A percentile compares a stretch with the other conserved stretches of the same genome.
phyloP scores from a whole-genome alignment of 2,329 filamentous ascomycete genomes.

The Diaporthe sp. region DNA sequence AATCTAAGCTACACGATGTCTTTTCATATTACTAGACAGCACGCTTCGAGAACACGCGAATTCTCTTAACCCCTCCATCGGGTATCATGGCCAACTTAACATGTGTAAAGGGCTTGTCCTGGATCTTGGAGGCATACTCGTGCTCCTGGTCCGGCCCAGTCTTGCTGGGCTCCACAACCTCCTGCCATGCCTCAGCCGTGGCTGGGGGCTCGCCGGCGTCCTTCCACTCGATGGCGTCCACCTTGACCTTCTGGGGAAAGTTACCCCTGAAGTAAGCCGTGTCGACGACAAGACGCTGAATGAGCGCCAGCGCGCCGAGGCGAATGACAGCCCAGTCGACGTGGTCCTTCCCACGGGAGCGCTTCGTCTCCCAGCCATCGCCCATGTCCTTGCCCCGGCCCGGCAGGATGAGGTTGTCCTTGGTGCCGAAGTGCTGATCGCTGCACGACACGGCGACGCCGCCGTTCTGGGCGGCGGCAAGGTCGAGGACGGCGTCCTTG shows the following conservation, averaged over 20 bases:
- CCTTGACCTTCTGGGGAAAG: constrained; percentile 80
- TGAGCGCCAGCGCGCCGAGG: constrained; percentile 73
- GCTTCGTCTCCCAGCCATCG: constrained; percentile 87
- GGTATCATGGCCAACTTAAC: constrained; percentile 93
- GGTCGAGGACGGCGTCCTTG: constrained; percentile 74
- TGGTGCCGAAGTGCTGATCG: constrained; percentile 87
- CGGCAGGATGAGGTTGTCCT: constrained; percentile 82
- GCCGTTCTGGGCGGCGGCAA: constrained; percentile 82
- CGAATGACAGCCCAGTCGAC: constrained; percentile 85
- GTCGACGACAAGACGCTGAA: constrained; percentile 78
- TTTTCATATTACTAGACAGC: constrained; percentile 39
- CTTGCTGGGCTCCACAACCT: constrained; percentile 74
- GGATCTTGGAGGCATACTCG: constrained; percentile 66
- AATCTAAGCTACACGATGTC: neutral
- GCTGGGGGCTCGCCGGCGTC: constrained; percentile 63
- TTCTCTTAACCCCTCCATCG: constrained; percentile 90
- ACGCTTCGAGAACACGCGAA: constrained; percentile 79
- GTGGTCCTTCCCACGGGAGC: constrained; percentile 77
- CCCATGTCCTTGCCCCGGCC: constrained; percentile 87
- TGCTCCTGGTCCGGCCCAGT: constrained; percentile 80
- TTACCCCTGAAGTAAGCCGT: constrained; percentile 88
- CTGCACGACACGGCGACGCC: constrained; percentile 80
- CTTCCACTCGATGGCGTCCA: constrained; percentile 70
- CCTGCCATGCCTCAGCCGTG: constrained; percentile 71
- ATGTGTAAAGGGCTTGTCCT: constrained; percentile 76